Percentiles rank a stretch among this genome's conserved stretches.
phyloP scores from a whole-genome alignment of 225 moss, liverwort and hornwort genomes.

The Physcomitrium patens region DNA sequence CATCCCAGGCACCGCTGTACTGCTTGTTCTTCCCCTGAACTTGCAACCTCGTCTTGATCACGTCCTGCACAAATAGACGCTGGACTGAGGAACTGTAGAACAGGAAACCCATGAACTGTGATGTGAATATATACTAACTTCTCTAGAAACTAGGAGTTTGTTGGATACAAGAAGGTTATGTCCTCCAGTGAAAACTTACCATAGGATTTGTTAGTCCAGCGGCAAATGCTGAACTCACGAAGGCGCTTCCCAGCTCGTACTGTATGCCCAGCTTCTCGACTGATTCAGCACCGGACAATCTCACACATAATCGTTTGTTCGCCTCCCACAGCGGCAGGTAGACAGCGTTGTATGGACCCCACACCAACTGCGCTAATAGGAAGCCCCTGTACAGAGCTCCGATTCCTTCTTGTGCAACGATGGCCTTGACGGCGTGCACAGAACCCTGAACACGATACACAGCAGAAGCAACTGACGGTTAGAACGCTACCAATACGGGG shows the following conservation, averaged over 20 bases:
- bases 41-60: conserved; percentile 90
- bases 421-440: conserved; percentile 65
- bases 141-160: no score
- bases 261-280: conserved; percentile 72
- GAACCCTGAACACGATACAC: conserved; percentile 62
- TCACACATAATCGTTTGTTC: conserved; percentile 52
- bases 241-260: conserved; percentile 87
- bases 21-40: conserved; percentile 86
- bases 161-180: neutral
- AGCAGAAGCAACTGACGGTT: neutral
- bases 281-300: conserved; percentile 71
- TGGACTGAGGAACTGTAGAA: neutral
- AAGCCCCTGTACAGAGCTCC: conserved; percentile 80
- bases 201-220: conserved; percentile 88
- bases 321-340: conserved; percentile 94
- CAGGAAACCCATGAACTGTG: neutral
- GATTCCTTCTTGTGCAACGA: conserved; percentile 69
- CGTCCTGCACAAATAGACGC: conserved; percentile 58
- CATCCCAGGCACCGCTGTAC: conserved; percentile 76
- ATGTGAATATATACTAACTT: no score
- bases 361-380: conserved; percentile 80
- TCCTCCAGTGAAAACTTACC: conserved; percentile 36
- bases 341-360: conserved; percentile 96
- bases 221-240: conserved; percentile 85
- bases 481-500: neutral